phyloP scores from a whole-genome alignment of 2,329 filamentous ascomycete species.

The Pyrenophora teres region DNA sequence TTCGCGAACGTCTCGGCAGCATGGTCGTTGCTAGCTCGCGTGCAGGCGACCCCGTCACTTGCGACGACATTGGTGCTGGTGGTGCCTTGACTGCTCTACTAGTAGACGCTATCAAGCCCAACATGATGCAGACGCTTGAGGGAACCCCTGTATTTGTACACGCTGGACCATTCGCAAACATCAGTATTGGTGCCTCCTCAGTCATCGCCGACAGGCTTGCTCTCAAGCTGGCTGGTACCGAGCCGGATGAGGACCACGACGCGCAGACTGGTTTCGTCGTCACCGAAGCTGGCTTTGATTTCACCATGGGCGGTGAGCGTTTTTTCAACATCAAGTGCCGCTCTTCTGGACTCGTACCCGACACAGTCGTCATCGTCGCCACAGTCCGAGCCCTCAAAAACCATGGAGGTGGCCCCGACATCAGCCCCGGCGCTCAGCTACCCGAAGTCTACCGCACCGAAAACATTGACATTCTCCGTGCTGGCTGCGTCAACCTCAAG shows the following conservation, averaged over 20 bases:
- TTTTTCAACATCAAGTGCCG: constrained; percentile 99
- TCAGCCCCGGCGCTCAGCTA: constrained; percentile 83
- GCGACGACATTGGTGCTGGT: constrained; percentile 90
- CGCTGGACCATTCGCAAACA: constrained; percentile 96
- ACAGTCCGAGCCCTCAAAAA: constrained; percentile 96
- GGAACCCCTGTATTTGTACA: constrained; percentile 98
- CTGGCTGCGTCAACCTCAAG: constrained; percentile 89
- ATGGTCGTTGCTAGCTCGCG: constrained; percentile 94
- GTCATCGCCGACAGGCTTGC: constrained; percentile 94
- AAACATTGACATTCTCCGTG: constrained; percentile 87
- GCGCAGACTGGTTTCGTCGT: constrained; percentile 90
- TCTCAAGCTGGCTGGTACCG: constrained; percentile 92
- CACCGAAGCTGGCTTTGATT: constrained; percentile 97
- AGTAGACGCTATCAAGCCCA: constrained; percentile 98
- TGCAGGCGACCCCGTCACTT: constrained; percentile 87
- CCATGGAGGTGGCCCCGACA: constrained; percentile 93
- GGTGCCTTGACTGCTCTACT: constrained; percentile 93
- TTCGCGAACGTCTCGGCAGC: constrained; percentile 88
- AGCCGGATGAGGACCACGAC: constrained; percentile 83
- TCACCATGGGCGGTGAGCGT: constrained; percentile 98
- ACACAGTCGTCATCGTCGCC: constrained; percentile 92
- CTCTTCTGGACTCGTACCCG: constrained; percentile 86
- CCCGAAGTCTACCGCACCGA: constrained; percentile 88
- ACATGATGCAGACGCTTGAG: constrained; percentile 97
- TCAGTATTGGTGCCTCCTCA: constrained; percentile 95